phyloP scores from a whole-genome alignment of 345 rosid species.

The Cochlearia excelsa region DNA sequence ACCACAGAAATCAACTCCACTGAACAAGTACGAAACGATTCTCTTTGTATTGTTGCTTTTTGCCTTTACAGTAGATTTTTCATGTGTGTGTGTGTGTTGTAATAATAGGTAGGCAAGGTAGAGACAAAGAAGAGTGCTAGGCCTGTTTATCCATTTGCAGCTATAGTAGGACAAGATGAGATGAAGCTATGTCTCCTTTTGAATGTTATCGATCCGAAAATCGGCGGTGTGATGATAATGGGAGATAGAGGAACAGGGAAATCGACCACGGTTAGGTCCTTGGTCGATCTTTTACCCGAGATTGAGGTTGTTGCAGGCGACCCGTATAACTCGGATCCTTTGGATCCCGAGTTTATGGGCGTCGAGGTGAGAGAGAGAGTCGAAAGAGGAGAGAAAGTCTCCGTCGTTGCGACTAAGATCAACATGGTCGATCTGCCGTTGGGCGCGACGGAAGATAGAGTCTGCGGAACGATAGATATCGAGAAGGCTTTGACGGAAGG shows the following conservation, averaged over 20 bases:
- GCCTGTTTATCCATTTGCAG: constrained; percentile 93
- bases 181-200: constrained; percentile 90
- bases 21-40: constrained; percentile 48
- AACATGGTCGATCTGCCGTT: constrained; percentile 97
- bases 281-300: constrained; percentile 88
- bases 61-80: background rate
- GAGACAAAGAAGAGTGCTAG: constrained; percentile 73
- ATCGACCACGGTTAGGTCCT: constrained; percentile 86
- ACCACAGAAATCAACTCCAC: constrained; percentile 71
- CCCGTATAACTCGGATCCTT: constrained; percentile 89
- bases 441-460: constrained; percentile 97
- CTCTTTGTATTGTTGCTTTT: constrained; percentile 1
- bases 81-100: constrained; percentile 17
- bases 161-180: constrained; percentile 98
- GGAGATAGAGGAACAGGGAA: constrained; percentile 96
- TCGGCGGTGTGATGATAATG: constrained; percentile 98
- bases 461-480: constrained; percentile 94
- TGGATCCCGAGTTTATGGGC: constrained; percentile 92
- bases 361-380: constrained; percentile 71
- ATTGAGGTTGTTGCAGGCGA: constrained; percentile 79
- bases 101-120: constrained; percentile 50
- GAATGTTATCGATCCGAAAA: constrained; percentile 94
- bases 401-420: constrained; percentile 53
- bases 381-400: constrained; percentile 52
- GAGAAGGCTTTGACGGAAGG: constrained; percentile 97